Evolutionary conservation across 305 asterid species (phyloP).

Genomic region (Ajuga reptans): DNA sequence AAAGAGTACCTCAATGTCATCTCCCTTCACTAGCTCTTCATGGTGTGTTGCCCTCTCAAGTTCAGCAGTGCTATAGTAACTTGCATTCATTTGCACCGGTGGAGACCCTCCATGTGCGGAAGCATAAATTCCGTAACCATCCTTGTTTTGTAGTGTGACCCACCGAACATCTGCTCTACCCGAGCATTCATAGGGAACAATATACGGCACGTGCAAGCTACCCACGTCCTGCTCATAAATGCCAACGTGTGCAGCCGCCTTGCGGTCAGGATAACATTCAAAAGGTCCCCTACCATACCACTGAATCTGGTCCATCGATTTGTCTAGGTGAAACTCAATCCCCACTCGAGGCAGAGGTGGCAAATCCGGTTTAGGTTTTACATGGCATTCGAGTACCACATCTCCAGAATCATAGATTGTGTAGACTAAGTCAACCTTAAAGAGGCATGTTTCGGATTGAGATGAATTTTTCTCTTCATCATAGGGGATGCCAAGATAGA

Average conservation of each 20-base stretch:
- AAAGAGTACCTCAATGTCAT: slow-evolving; percentile 64
- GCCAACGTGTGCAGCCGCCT: slow-evolving; percentile 83
- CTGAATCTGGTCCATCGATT: slow-evolving; percentile 55
- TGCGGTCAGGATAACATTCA: slow-evolving; percentile 94
- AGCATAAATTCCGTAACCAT: slow-evolving; percentile 70
- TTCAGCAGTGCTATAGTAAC: slow-evolving; percentile 77
- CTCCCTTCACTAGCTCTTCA: slow-evolving; percentile 64
- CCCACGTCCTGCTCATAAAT: slow-evolving; percentile 55
- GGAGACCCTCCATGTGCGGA: slow-evolving; percentile 64
- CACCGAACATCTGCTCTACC: slow-evolving; percentile 94
- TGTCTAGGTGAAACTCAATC: slow-evolving; percentile 67
- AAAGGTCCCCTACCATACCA: slow-evolving; percentile 96
- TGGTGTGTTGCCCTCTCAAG: slow-evolving; percentile 73
- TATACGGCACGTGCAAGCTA: slow-evolving; percentile 86
- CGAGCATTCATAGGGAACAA: slow-evolving; percentile 67
- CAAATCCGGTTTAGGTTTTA: slow-evolving; percentile 57
- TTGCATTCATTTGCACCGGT: slow-evolving; percentile 88
- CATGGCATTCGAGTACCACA: slow-evolving; percentile 59
- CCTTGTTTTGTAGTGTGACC: slow-evolving; percentile 65
- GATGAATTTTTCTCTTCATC: slow-evolving; percentile 28
- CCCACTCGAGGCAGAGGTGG: slow-evolving; percentile 98
- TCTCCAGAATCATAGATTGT: slow-evolving; percentile 73
- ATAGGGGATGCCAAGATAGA: slow-evolving; percentile 43
- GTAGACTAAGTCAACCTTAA: slow-evolving; percentile 47
- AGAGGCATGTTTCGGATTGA: slow-evolving; percentile 32